Conservation (phyloP, 148 eudicot species). For the Fallopia convolvulus region DNA sequence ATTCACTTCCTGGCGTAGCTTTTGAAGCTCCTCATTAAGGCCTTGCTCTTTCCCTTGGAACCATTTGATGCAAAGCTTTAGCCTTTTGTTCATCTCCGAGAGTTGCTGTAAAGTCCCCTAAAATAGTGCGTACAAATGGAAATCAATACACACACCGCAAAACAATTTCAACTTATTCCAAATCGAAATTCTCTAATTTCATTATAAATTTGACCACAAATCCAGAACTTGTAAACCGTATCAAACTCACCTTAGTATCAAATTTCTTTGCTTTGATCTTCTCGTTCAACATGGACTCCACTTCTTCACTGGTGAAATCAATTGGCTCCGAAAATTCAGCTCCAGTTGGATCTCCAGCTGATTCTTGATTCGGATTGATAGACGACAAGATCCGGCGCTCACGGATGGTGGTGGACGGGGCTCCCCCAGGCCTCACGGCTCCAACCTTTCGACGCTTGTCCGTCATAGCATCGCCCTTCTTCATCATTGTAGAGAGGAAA, state of each 20-base stretch:
- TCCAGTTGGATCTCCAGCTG: slow-evolving; percentile 21
- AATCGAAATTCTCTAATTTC: not conserved
- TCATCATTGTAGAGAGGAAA: slow-evolving; percentile 23
- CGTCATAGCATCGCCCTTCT: slow-evolving; percentile 24
- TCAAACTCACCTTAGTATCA: slow-evolving; percentile 44
- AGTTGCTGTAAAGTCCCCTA: slow-evolving; percentile 60
- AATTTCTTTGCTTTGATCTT: slow-evolving; percentile 55
- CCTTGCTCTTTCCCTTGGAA: slow-evolving; percentile 49
- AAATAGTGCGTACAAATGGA: slow-evolving; percentile 3
- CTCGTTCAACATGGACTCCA: slow-evolving; percentile 66
- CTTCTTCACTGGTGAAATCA: slow-evolving; percentile 55
- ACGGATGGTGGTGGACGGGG: slow-evolving; percentile 30
- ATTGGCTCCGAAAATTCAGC: slow-evolving; percentile 31
- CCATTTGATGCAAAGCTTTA: slow-evolving; percentile 57
- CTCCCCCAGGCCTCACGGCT: slow-evolving; percentile 26
- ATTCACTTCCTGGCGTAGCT: slow-evolving; percentile 27
- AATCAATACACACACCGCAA: not conserved
- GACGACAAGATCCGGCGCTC: slow-evolving; percentile 36
- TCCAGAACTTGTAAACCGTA: not conserved
- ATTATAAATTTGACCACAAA: not conserved
- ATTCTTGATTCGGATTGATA: slow-evolving; percentile 27
- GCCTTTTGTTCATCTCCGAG: slow-evolving; percentile 38
- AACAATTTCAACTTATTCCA: not conserved
- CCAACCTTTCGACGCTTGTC: slow-evolving; percentile 56
- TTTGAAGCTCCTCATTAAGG: slow-evolving; percentile 41